Evolutionary conservation across 441 rosid genomes (phyloP).

Genomic region (Eutrema salsugineum): DNA sequence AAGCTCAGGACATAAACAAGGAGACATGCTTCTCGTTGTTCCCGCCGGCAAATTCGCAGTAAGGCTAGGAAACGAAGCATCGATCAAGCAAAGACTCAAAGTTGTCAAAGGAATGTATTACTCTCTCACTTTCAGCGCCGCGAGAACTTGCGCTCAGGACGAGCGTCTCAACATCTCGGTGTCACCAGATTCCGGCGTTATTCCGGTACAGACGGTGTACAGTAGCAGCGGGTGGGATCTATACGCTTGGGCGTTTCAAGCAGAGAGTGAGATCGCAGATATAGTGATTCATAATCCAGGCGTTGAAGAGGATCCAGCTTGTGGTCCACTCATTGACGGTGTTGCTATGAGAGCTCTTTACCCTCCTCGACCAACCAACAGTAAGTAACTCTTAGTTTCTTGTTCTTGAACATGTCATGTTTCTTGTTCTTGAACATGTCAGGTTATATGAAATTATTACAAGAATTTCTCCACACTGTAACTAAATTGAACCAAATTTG

Average conservation of each 20-base stretch:
- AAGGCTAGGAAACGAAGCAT: constrained; percentile 64
- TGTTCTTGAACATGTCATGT: neutral
- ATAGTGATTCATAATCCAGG: constrained; percentile 81
- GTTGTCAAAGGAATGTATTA: constrained; percentile 53
- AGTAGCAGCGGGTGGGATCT: constrained; percentile 88
- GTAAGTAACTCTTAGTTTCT: constrained; percentile 42
- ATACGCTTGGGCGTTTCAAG: constrained; percentile 78
- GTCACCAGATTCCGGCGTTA: constrained; percentile 62
- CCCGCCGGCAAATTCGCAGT: constrained; percentile 62
- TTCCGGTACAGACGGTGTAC: constrained; percentile 81
- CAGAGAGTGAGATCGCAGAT: constrained; percentile 35
- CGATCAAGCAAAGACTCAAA: constrained; percentile 45
- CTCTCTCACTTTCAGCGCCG: constrained; percentile 58
- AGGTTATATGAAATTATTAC: no score
- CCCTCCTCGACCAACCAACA: constrained; percentile 63
- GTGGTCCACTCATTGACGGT: constrained; percentile 82
- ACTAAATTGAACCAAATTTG: no score
- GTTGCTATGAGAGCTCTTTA: constrained; percentile 62
- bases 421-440: no score
- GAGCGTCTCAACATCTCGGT: constrained; percentile 55
- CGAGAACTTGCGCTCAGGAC: constrained; percentile 65
- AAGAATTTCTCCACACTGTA: no score
- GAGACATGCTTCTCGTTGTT: constrained; percentile 71
- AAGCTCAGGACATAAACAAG: constrained; percentile 61
- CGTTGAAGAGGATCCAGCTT: constrained; percentile 89